Percentiles rank a stretch among this genome's conserved stretches.
These are phyloP conservation scores for Stephania japonica DNA, from an alignment of 164 flowering plant genomes.

Conservation along the genomic window DNA sequence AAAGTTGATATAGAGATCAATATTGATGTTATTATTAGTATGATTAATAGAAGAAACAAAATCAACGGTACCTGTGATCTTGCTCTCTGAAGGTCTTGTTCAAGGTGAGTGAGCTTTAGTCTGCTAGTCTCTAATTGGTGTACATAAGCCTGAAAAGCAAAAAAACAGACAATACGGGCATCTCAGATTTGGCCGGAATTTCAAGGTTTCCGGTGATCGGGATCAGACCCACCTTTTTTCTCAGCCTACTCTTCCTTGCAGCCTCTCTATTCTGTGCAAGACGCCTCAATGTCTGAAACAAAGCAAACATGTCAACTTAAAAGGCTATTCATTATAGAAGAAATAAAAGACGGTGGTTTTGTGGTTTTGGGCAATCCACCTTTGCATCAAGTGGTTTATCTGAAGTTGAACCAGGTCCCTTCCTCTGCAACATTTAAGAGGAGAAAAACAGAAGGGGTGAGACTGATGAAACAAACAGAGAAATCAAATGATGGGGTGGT, in stretches of 20 bases:
- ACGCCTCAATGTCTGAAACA: constrained; percentile 78
- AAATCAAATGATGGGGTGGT: not conserved
- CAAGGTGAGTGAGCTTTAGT: constrained; percentile 80
- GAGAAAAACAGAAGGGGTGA: not conserved
- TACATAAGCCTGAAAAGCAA: constrained; percentile 71
- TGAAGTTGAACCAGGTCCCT: constrained; percentile 56
- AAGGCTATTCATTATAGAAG: not conserved
- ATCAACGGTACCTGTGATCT: constrained; percentile 64
- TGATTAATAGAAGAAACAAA: not conserved
- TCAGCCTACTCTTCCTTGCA: constrained; percentile 86
- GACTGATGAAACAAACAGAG: not conserved
- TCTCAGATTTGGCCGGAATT: not conserved
- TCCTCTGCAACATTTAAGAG: constrained; percentile 56
- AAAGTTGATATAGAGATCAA: not conserved
- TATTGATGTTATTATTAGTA: not conserved
- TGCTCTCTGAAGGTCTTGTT: constrained; percentile 93
- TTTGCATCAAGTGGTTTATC: constrained; percentile 75
- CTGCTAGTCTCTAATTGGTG: constrained; percentile 95
- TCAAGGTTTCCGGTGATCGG: constrained; percentile 5
- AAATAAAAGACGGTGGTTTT: not conserved
- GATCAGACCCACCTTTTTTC: constrained; percentile 65
- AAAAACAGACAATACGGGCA: not conserved
- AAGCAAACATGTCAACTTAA: not conserved
- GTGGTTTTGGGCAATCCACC: too few relatives aligned
- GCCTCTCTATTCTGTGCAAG: constrained; percentile 99